These are phyloP conservation scores for Passalora sequoiae DNA, from an alignment of 2,329 filamentous ascomycete species.

Conservation along the genomic window DNA sequence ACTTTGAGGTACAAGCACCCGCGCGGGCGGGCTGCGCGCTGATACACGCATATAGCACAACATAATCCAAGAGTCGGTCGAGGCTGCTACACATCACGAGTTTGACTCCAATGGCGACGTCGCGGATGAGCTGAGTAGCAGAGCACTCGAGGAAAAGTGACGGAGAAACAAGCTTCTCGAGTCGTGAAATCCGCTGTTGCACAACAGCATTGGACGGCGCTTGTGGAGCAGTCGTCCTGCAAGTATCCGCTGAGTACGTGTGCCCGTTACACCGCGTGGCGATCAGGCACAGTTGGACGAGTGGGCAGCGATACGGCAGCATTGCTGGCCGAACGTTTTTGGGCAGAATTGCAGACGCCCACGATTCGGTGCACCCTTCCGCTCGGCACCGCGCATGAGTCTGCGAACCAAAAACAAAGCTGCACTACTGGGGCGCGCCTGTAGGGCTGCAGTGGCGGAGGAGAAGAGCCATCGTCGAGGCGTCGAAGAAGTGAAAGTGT, in stretches of 20 bases:
- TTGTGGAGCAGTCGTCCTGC: slow-evolving; percentile 8
- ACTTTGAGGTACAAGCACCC: background rate
- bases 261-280: slow-evolving; percentile 5
- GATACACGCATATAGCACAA: no score
- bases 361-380: slow-evolving; percentile 10
- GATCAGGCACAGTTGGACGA: slow-evolving; percentile 5
- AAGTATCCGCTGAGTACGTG: slow-evolving; percentile 3
- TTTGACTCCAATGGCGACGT: slow-evolving; percentile 1
- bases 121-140: background rate
- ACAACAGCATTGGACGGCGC: slow-evolving; percentile 3
- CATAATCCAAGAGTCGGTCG: no score
- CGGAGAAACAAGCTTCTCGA: slow-evolving; percentile 6
- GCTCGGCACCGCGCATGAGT: slow-evolving; percentile 14
- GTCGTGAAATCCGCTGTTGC: background rate
- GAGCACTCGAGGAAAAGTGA: background rate
- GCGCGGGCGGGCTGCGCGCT: background rate
- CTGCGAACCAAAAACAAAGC: slow-evolving; percentile 5
- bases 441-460: slow-evolving; percentile 12
- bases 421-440: background rate
- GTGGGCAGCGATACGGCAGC: background rate
- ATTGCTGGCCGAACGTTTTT: background rate
- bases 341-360: slow-evolving; percentile 9
- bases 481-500: background rate
- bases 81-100: no score
- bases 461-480: background rate